Conservation (phyloP, 345 rosid species). For the Laguncularia racemosa region DNA sequence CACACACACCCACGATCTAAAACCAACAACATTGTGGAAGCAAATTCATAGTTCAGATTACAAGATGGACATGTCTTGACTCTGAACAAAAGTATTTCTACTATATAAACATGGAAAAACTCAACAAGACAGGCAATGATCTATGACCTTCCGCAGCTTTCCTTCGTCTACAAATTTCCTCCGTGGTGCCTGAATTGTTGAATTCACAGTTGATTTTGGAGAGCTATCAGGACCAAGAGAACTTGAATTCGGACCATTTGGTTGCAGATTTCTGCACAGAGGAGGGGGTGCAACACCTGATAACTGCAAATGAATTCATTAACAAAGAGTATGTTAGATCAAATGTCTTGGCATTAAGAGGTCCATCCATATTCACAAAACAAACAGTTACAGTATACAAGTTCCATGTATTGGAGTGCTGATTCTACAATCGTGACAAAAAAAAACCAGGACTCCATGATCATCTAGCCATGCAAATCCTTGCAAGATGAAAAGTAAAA, state of each 20-base stretch:
- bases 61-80: too few relatives aligned
- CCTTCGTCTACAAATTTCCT: constrained; percentile 99
- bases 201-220: constrained; percentile 63
- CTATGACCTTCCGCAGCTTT: constrained; percentile 79
- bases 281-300: constrained; percentile 92
- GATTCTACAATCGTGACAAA: too few relatives aligned
- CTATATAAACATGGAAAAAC: constrained; percentile 11
- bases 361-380: not conserved
- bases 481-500: too few relatives aligned
- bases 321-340: not conserved
- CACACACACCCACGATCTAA: too few relatives aligned
- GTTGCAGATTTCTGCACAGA: constrained; percentile 65
- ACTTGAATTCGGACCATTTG: constrained; percentile 54
- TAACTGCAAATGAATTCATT: constrained; percentile 44
- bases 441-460: too few relatives aligned
- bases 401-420: too few relatives aligned
- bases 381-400: not conserved
- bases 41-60: not conserved
- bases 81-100: too few relatives aligned
- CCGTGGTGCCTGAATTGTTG: constrained; percentile 89
- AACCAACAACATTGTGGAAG: not conserved
- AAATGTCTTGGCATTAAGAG: not conserved
- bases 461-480: too few relatives aligned
- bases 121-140: not conserved
- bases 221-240: constrained; percentile 47